Conservation (phyloP, 352 stramenopile species). For the Globisporangium paddicum region DNA sequence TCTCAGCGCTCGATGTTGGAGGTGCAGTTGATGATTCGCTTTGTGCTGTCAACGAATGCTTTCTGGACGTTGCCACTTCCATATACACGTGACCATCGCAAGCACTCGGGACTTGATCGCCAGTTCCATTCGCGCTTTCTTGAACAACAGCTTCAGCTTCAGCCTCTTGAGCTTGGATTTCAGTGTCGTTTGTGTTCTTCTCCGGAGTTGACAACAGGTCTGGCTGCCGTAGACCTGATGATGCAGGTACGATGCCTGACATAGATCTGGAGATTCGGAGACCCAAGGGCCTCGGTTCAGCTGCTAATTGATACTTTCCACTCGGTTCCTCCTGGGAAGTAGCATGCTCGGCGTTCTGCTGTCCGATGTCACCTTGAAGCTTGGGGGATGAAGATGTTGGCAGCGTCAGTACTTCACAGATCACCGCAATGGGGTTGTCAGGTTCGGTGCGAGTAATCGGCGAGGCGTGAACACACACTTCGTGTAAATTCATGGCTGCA, state of each 20-base stretch:
- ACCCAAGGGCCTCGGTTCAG: background rate
- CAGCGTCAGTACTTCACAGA: background rate
- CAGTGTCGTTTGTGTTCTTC: background rate
- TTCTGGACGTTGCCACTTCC: background rate
- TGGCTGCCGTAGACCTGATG: background rate
- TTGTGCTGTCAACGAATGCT: background rate
- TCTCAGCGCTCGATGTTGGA: background rate
- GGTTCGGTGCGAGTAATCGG: background rate
- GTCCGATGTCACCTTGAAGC: background rate
- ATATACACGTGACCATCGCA: background rate
- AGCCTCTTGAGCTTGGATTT: background rate
- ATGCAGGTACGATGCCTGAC: background rate
- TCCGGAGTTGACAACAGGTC: too few species aligned
- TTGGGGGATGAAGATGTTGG: background rate
- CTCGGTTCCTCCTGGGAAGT: background rate
- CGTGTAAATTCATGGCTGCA: background rate
- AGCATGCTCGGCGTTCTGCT: background rate
- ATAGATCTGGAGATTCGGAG: background rate
- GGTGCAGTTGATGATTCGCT: background rate
- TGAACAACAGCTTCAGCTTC: background rate
- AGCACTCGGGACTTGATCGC: background rate
- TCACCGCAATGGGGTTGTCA: background rate
- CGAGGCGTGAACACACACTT: background rate
- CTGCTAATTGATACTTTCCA: background rate
- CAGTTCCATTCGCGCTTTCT: background rate